Conservation (phyloP, 2,329 filamentous ascomycete species). For the Clarireedia paspali region DNA sequence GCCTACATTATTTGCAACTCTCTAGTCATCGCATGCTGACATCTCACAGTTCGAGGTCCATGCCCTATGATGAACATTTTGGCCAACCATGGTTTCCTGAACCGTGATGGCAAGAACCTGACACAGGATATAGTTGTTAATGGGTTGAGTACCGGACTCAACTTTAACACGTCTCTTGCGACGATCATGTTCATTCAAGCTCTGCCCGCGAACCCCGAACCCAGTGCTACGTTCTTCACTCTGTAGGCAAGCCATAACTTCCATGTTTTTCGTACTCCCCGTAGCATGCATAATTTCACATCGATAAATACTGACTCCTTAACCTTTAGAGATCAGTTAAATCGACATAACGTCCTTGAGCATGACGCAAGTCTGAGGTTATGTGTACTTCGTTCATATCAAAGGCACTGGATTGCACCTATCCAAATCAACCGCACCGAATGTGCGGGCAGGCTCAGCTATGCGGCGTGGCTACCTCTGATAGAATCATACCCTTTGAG, state of each 20-base stretch:
- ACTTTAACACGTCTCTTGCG: slow-evolving; percentile 36
- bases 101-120: slow-evolving; percentile 34
- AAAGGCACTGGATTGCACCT: too few relatives aligned
- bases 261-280: not conserved
- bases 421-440: too few relatives aligned
- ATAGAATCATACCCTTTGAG: slow-evolving; percentile 28
- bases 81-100: slow-evolving; percentile 37
- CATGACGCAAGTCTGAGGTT: not conserved
- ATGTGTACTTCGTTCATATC: slow-evolving; percentile 15
- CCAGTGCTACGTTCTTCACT: slow-evolving; percentile 33
- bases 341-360: not conserved
- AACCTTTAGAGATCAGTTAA: slow-evolving; percentile 17
- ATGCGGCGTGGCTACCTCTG: too few relatives aligned
- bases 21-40: not conserved
- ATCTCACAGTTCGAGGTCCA: slow-evolving; percentile 24
- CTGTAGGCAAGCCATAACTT: not conserved
- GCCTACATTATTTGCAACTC: not conserved
- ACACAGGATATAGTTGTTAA: slow-evolving; percentile 29
- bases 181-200: slow-evolving; percentile 37
- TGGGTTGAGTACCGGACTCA: slow-evolving; percentile 34
- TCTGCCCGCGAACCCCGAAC: slow-evolving; percentile 35
- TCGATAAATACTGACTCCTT: not conserved
- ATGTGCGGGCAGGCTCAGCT: too few relatives aligned
- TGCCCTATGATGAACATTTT: slow-evolving; percentile 39
- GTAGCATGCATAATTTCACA: too few relatives aligned